Conservation (phyloP, 1,139 yeast genomes). For the Groenewaldozyma sp. region DNA sequence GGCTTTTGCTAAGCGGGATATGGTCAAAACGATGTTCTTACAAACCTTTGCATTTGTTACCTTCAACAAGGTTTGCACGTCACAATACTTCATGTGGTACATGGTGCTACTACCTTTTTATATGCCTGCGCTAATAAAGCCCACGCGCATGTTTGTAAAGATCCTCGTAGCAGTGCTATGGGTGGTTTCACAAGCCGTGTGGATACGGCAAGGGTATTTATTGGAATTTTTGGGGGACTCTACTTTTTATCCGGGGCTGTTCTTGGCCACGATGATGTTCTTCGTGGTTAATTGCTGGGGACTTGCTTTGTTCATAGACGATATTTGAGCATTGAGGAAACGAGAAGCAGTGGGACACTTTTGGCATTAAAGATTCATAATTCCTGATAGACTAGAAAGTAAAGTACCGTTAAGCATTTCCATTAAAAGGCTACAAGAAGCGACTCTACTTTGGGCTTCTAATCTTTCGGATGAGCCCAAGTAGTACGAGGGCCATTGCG, state of each 20-base stretch:
- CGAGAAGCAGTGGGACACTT: neutral
- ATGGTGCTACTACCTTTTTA: slow-evolving; percentile 72
- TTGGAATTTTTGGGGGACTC: slow-evolving; percentile 71
- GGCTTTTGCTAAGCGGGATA: slow-evolving; percentile 41
- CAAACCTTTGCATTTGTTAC: slow-evolving; percentile 89
- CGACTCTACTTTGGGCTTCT: no score
- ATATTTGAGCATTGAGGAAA: slow-evolving; percentile 2
- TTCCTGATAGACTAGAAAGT: no score
- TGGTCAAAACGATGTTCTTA: slow-evolving; percentile 62
- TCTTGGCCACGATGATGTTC: slow-evolving; percentile 53
- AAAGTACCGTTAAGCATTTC: no score
- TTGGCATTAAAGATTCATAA: no score
- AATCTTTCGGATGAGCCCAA: slow-evolving; percentile 21
- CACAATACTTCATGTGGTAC: slow-evolving; percentile 86
- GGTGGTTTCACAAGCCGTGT: slow-evolving; percentile 61
- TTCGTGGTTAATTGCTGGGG: slow-evolving; percentile 61
- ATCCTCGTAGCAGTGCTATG: slow-evolving; percentile 42
- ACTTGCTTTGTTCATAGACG: slow-evolving; percentile 32
- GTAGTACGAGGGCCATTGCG: slow-evolving; percentile 25
- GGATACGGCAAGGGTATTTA: slow-evolving; percentile 73
- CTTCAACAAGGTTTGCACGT: slow-evolving; percentile 89
- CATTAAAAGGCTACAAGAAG: no score
- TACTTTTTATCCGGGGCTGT: slow-evolving; percentile 55
- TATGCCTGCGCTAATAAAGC: slow-evolving; percentile 18
- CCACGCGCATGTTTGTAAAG: slow-evolving; percentile 15